These are phyloP conservation scores for Lactuca saligna DNA, from an alignment of 129 eudicot species.

Conservation along the genomic window DNA sequence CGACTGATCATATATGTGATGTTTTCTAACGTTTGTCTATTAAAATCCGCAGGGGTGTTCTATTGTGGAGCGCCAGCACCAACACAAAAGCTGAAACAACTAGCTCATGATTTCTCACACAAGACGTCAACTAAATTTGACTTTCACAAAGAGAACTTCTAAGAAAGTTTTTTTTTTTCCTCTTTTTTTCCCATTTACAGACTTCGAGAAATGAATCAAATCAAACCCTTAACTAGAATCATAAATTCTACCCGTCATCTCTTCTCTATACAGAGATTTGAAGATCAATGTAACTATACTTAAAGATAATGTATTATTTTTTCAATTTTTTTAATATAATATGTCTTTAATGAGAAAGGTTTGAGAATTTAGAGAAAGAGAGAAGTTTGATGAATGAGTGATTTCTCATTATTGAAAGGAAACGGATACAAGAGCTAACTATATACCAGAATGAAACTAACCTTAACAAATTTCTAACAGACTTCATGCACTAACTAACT, in stretches of 20 bases:
- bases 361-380: too few relatives aligned
- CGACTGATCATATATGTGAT: constrained; percentile 27
- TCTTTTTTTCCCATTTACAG: background rate
- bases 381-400: too few relatives aligned
- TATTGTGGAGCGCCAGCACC: constrained; percentile 90
- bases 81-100: constrained; percentile 61
- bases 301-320: constrained; percentile 11
- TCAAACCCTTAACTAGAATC: constrained; percentile 28
- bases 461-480: too few relatives aligned
- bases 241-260: constrained; percentile 7
- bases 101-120: constrained; percentile 78
- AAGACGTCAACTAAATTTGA: constrained; percentile 82
- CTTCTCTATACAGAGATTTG: constrained; percentile 21
- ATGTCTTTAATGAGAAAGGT: background rate
- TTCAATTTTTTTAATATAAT: constrained; percentile 13
- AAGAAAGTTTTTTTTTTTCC: constrained; percentile 2
- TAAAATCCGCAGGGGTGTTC: constrained; percentile 59
- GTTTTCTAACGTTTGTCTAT: constrained; percentile 20
- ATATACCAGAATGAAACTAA: too few relatives aligned
- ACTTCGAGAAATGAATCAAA: background rate
- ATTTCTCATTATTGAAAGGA: too few relatives aligned
- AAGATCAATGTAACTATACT: constrained; percentile 27
- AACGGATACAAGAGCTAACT: too few relatives aligned
- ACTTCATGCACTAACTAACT: too few relatives aligned
- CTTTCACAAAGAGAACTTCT: constrained; percentile 89